Conservation (phyloP, 2,329 filamentous ascomycete species). For the Ophiostoma sp. region DNA sequence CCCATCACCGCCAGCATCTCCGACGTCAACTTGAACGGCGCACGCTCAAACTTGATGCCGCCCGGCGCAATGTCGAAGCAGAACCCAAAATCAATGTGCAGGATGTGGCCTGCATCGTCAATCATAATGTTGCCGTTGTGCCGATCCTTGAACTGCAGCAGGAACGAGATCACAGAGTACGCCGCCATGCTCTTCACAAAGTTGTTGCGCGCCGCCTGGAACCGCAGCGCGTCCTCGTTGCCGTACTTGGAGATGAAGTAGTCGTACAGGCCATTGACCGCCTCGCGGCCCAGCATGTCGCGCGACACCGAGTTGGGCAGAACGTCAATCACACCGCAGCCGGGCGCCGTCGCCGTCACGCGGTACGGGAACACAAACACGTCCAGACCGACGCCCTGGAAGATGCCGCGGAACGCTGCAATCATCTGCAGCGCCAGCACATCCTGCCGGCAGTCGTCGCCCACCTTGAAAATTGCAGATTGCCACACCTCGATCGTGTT, state of each 20-base stretch:
- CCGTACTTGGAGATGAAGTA: conserved; percentile 98
- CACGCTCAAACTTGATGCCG: conserved; percentile 94
- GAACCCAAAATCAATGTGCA: conserved; percentile 99
- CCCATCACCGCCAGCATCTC: conserved; percentile 99
- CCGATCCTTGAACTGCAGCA: conserved; percentile 97
- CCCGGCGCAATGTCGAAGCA: conserved; percentile 98
- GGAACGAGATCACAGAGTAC: conserved; percentile 93
- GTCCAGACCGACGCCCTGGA: conserved; percentile 88
- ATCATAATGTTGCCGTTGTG: conserved; percentile 99
- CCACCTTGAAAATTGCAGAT: conserved; percentile 98
- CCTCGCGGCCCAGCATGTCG: conserved; percentile 96
- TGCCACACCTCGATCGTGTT: conserved; percentile 93
- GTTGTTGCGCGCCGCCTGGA: conserved; percentile 91
- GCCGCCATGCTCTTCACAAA: conserved; percentile 99
- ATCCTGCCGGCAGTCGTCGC: conserved; percentile 96
- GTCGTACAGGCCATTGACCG: conserved; percentile 95
- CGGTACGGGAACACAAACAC: conserved; percentile 97
- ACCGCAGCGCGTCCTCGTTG: conserved; percentile 87
- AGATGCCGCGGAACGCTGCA: conserved; percentile 92
- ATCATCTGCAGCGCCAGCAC: conserved; percentile 97
- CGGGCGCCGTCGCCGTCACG: conserved; percentile 93
- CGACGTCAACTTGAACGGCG: conserved; percentile 93
- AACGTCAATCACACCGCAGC: conserved; percentile 97
- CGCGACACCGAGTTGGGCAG: conserved; percentile 95
- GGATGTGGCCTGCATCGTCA: conserved; percentile 91